Evolutionary conservation across 768 basidiomycete species (phyloP), one percentile per base, ranked within the genome.

Genomic region (Termitomyces bulborhizus): DNA sequence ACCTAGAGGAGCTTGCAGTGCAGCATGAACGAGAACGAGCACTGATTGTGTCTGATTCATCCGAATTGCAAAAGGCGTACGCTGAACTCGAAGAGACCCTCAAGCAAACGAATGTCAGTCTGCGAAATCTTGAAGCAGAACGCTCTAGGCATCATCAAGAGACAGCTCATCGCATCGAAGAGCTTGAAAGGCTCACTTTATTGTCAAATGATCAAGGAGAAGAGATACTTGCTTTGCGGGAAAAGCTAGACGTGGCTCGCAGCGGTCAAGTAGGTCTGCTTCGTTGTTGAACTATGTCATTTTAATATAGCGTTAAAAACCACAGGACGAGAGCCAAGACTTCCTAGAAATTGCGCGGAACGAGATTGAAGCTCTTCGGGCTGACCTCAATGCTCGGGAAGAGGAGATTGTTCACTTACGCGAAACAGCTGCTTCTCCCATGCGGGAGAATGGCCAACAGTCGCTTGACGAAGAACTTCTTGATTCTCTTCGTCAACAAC

Each of bases 401-500:
- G 79, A 85, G 52, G 88, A 92, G 65, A 69, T 90, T 53, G 79
- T 83, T 59, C 76, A 73, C 39, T 73, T 87, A 12, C 79, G 76
- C 21, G 73, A 82, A 56, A 72, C 68, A 41, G 71, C 70, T 36
- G 71, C 78, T 26, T 72, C 77, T 27, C 70, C 79, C 2, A 63
- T 71, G 0, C 64, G 66, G n/a, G 65, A 72, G 3, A 65, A 71
- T 49, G 67, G 66, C 1, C 68, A 79, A 29, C 77, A 76, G 45
- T 84, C 86, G 27, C 72, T 92, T 36, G 84, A 88, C 69, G 81
- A 82, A 62, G 91, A 93, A 70, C 79, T 92, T 73, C 68, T 90
- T 18, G 78, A 80, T 54, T 81, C 85, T 26, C 69, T 88, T 34
- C 76, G 76, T 62, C 88, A 92, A 63, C 87, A 90, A 59, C 88